Conservation (phyloP, 495 filamentous ascomycete species). For the Oidiodendron maius region DNA sequence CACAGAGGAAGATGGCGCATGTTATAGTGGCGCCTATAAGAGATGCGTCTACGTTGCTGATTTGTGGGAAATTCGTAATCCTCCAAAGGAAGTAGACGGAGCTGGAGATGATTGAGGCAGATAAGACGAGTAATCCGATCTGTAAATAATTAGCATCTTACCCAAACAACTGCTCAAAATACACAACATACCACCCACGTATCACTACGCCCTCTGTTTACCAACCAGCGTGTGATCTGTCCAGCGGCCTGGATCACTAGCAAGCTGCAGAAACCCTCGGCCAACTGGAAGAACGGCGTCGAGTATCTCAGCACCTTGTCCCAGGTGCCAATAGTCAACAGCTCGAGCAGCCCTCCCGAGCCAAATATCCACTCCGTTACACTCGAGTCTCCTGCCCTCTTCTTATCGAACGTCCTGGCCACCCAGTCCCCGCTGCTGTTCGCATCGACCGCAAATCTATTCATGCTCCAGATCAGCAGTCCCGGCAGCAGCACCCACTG, state of each 20-base stretch:
- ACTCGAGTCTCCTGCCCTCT: conserved; percentile 55
- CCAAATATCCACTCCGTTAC: conserved; percentile 82
- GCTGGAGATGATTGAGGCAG: conserved; percentile 85
- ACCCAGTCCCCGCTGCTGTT: conserved; percentile 69
- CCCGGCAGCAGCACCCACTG: conserved; percentile 81
- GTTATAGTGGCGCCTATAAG: conserved; percentile 89
- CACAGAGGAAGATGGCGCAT: conserved; percentile 83
- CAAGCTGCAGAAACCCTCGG: conserved; percentile 93
- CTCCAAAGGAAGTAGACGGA: conserved; percentile 95
- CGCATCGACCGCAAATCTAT: conserved; percentile 85
- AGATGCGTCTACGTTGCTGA: conserved; percentile 88
- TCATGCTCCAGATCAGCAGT: conserved; percentile 89
- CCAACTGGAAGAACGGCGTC: conserved; percentile 90
- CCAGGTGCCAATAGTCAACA: conserved; percentile 76
- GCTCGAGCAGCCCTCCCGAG: conserved; percentile 69
- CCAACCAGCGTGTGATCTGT: conserved; percentile 92
- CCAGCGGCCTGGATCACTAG: conserved; percentile 92
- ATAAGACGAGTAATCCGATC: conserved; percentile 80
- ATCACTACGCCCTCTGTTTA: conserved; percentile 85
- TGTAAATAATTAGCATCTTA: conserved; percentile 11
- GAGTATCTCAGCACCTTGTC: conserved; percentile 86
- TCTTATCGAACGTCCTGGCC: conserved; percentile 68
- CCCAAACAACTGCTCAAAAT: conserved; percentile 4
- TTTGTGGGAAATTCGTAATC: conserved; percentile 85
- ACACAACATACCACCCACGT: conserved; percentile 81